A percentile compares a stretch with the other conserved stretches of the same genome.
These are phyloP conservation scores for Puccinia triticina DNA, from an alignment of 1,284 basidiomycete species.

Conservation along the genomic window DNA sequence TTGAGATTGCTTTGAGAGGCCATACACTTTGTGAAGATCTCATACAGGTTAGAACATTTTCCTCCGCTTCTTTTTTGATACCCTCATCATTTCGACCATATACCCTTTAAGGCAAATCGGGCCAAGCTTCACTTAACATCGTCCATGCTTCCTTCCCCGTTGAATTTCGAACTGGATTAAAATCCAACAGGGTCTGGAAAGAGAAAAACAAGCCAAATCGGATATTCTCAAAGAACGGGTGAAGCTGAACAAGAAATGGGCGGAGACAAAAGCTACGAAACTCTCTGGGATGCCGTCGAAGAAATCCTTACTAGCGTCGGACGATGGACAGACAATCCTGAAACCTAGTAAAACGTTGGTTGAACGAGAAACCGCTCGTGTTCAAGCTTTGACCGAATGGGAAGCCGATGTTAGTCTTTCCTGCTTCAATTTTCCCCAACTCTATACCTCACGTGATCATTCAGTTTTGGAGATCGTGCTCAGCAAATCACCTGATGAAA, in stretches of 20 bases:
- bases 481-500: neutral
- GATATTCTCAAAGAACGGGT: slow-evolving; percentile 49
- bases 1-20: slow-evolving; percentile 48
- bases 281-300: slow-evolving; percentile 41
- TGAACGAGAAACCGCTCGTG: slow-evolving; percentile 40
- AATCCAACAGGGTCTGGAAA: slow-evolving; percentile 37
- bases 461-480: neutral
- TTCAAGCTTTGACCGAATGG: slow-evolving; percentile 38
- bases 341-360: slow-evolving; percentile 23
- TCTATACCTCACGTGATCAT: neutral
- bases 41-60: slow-evolving; percentile 43
- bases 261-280: slow-evolving; percentile 41
- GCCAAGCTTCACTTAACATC: neutral
- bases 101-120: neutral
- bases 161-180: neutral
- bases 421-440: neutral
- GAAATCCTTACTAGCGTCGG: slow-evolving; percentile 31
- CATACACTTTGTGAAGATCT: slow-evolving; percentile 46
- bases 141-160: neutral
- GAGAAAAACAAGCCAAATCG: slow-evolving; percentile 47
- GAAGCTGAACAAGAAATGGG: slow-evolving; percentile 48
- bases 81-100: neutral
- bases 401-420: slow-evolving; percentile 44
- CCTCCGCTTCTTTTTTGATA: too few species aligned
- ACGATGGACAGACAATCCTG: slow-evolving; percentile 10